Conservation (phyloP, 1,284 basidiomycete species). For the Bondarzewia mesenterica region DNA sequence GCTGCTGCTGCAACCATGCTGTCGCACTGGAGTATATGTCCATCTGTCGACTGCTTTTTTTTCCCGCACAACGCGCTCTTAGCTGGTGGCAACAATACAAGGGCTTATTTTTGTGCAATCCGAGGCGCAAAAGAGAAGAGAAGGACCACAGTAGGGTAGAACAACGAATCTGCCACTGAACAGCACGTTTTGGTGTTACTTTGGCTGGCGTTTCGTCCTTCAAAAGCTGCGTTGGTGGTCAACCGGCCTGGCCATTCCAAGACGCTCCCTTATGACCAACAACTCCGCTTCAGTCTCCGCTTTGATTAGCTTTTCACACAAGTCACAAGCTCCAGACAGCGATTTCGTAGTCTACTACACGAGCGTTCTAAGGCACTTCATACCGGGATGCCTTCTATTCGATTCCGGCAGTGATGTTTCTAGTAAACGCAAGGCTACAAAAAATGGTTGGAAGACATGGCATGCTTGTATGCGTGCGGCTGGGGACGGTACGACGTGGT, state of each 20-base stretch:
- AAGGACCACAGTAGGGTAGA: conserved; percentile 13
- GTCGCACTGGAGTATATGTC: conserved; percentile 40
- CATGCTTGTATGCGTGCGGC: background rate
- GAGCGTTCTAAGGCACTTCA: no score
- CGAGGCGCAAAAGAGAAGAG: conserved; percentile 27
- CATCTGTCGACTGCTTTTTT: conserved; percentile 40
- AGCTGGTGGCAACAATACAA: conserved; percentile 42
- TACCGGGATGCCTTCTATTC: no score
- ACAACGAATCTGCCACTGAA: conserved; percentile 1
- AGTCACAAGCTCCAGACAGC: no score
- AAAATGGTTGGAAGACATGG: no score
- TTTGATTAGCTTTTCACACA: conserved; percentile 5
- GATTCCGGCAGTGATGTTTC: no score
- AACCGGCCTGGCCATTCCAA: conserved; percentile 5
- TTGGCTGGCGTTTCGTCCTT: conserved; percentile 4
- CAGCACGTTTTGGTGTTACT: conserved; percentile 8
- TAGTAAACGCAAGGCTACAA: no score
- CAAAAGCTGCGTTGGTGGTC: conserved; percentile 11
- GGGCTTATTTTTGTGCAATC: conserved; percentile 44
- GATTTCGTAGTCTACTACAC: no score
- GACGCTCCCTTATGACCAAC: conserved; percentile 3
- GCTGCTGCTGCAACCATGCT: conserved; percentile 43
- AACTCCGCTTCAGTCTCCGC: conserved; percentile 16
- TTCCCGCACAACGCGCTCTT: conserved; percentile 31
- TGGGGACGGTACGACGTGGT: background rate